phyloP scores from a whole-genome alignment of 2,329 filamentous ascomycete genomes.

The Thelonectria rubi region DNA sequence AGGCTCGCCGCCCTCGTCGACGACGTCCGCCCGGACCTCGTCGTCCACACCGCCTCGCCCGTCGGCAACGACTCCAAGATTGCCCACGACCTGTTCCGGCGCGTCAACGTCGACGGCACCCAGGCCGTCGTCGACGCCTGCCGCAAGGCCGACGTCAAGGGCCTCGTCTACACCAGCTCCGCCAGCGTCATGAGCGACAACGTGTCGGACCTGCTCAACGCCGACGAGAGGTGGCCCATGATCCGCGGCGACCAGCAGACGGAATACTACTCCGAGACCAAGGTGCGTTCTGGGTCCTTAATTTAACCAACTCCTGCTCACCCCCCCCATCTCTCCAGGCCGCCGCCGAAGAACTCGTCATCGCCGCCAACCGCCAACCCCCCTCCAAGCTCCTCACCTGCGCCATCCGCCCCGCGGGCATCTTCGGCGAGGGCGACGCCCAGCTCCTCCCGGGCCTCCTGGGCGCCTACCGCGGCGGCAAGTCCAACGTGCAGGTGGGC shows the following conservation, averaged over 20 bases:
- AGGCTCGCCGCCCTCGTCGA: slow-evolving; percentile 71
- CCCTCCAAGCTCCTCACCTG: slow-evolving; percentile 74
- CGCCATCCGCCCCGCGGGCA: slow-evolving; percentile 84
- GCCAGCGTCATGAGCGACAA: slow-evolving; percentile 90
- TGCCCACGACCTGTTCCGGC: slow-evolving; percentile 72
- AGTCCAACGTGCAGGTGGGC: slow-evolving; percentile 83
- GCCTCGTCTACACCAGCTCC: slow-evolving; percentile 90
- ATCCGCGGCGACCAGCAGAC: slow-evolving; percentile 75
- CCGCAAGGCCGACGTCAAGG: slow-evolving; percentile 75
- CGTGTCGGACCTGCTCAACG: slow-evolving; percentile 79
- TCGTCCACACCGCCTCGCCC: slow-evolving; percentile 90
- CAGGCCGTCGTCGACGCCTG: slow-evolving; percentile 79
- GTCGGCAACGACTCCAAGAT: slow-evolving; percentile 63
- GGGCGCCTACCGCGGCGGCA: slow-evolving; percentile 72
- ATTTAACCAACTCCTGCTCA: background rate
- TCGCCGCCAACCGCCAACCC: slow-evolving; percentile 74
- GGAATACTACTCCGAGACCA: slow-evolving; percentile 91
- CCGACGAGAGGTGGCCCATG: slow-evolving; percentile 83
- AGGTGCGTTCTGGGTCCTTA: slow-evolving; percentile 59
- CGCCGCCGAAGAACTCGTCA: slow-evolving; percentile 81
- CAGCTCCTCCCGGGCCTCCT: slow-evolving; percentile 79
- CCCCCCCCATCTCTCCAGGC: slow-evolving; percentile 56
- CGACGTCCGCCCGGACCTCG: slow-evolving; percentile 76
- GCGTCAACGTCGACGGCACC: slow-evolving; percentile 91
- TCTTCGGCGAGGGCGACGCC: slow-evolving; percentile 90